Evolutionary conservation across 1,284 basidiomycete genomes (phyloP), one percentile per base, ranked within the genome.

Genomic region (Apiotrichum gracile): DNA sequence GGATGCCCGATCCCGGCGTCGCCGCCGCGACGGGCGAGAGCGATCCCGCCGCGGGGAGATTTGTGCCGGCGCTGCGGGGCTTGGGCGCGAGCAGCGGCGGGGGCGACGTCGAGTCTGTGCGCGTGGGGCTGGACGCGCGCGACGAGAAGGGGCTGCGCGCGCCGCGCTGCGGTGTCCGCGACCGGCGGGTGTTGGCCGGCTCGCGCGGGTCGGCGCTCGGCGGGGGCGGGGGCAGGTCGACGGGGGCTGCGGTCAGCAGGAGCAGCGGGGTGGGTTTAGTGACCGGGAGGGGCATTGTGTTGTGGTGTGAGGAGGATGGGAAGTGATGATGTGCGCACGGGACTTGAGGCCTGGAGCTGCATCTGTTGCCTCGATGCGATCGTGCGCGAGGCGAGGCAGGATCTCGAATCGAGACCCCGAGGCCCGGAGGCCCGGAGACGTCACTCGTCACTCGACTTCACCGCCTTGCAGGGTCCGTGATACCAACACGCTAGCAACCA

Each of bases 161-260:
- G 34, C 65, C 54, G 34, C 65, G 58, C 39, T 64, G 62, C 6
- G 68, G 70, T 9, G 70, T 72, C n/a, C 65, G 64, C 7, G 62
- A 63, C 63, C 26, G 62, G 61, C 55, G 45, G 10, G 60, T 52
- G 5, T 66, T 54, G 21, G 66, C 61, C 7, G 73, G 73, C 52
- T 75, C 73, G 22, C 73, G 65, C 22, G 73, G 73, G 52, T 75
- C 73, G 16, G 65, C 57, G 6, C 54, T 49, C 2, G 71, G 70
- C 21, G 67, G 63, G 12, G 72, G 72, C 14, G 73, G 70, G n/a
- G 72, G 69, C n/a, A 70, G 61, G 54, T 74, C 69, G 12, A 65
- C 61, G 8, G 68, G 64, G 39, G 69, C 69, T 73, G 51, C 19
- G 29, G 48, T 53, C 19, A 55, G 55, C 48, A n/a, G n/a, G n/a